These are phyloP conservation scores for Zymoseptoria pseudotritici DNA, from an alignment of 2,329 filamentous ascomycete species.

Conservation along the genomic window DNA sequence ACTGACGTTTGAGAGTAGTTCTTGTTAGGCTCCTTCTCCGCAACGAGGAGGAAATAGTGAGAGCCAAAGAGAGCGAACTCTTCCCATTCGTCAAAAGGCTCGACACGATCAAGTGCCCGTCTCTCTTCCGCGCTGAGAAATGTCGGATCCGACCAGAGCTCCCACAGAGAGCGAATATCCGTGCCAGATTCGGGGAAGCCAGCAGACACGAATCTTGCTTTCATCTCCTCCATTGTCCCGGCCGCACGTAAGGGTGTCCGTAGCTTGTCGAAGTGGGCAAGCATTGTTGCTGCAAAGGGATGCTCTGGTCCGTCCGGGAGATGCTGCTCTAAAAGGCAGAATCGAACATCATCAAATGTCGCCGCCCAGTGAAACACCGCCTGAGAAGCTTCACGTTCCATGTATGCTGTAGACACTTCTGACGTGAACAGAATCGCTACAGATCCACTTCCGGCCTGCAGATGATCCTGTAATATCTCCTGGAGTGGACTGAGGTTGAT, in stretches of 20 bases:
- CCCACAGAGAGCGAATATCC: conserved; percentile 65
- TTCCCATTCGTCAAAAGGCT: conserved; percentile 94
- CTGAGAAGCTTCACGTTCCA: conserved; percentile 68
- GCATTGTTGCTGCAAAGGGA: conserved; percentile 82
- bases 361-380: conserved; percentile 71
- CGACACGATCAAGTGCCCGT: conserved; percentile 57
- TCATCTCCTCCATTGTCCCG: conserved; percentile 56
- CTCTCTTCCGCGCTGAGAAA: conserved; percentile 59
- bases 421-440: conserved; percentile 66
- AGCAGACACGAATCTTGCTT: conserved; percentile 56
- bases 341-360: conserved; percentile 62
- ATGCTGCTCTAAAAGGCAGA: conserved; percentile 81
- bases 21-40: conserved; percentile 39
- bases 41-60: conserved; percentile 75
- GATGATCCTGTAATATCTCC: conserved; percentile 49
- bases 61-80: conserved; percentile 79
- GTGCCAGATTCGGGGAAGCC: conserved; percentile 56
- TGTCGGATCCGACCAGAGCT: conserved; percentile 64
- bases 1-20: conserved; percentile 18
- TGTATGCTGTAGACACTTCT: conserved; percentile 87
- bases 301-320: conserved; percentile 69
- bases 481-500: conserved; percentile 58
- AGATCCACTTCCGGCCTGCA: conserved; percentile 51
- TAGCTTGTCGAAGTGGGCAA: conserved; percentile 73
- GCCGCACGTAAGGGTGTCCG: conserved; percentile 72